Conservation (phyloP, 345 rosid species). For the Reutealis trisperma region DNA sequence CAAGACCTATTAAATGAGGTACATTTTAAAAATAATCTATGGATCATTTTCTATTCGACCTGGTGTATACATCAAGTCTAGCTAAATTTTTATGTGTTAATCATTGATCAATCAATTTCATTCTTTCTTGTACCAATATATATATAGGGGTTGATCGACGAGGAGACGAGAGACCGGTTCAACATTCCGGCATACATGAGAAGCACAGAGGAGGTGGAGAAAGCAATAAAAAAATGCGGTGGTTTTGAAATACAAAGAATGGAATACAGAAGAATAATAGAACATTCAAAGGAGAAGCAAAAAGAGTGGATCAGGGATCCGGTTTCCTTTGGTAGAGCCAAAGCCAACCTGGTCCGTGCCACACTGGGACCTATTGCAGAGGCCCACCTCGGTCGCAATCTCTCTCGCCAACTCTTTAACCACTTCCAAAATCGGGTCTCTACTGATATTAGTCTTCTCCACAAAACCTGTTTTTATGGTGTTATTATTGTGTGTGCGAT, state of each 20-base stretch:
- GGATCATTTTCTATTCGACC: too few relatives aligned
- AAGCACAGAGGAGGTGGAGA: conserved; percentile 55
- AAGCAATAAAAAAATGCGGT: conserved; percentile 42
- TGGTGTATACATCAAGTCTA: too few relatives aligned
- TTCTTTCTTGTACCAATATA: too few relatives aligned
- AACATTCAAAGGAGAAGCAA: conserved; percentile 48
- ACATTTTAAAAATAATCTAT: too few relatives aligned
- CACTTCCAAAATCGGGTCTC: conserved; percentile 46
- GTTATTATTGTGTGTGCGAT: conserved; percentile 44
- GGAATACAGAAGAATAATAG: conserved; percentile 48
- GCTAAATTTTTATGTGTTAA: background rate
- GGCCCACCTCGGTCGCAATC: conserved; percentile 50
- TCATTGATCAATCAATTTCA: too few relatives aligned
- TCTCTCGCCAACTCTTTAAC: conserved; percentile 46
- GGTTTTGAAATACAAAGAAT: conserved; percentile 53
- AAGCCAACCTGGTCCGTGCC: conserved; percentile 56
- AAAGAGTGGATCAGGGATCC: conserved; percentile 55
- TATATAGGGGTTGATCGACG: conserved; percentile 55
- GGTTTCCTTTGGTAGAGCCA: conserved; percentile 51
- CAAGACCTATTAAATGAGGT: conserved; percentile 61
- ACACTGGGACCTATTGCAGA: conserved; percentile 50
- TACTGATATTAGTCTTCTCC: conserved; percentile 43
- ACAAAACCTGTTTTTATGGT: conserved; percentile 52
- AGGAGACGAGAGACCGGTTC: conserved; percentile 56
- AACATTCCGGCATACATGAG: conserved; percentile 68